Evolutionary conservation across 768 basidiomycete species (phyloP).

Genomic region (Pleurotus salmoneostramineus): DNA sequence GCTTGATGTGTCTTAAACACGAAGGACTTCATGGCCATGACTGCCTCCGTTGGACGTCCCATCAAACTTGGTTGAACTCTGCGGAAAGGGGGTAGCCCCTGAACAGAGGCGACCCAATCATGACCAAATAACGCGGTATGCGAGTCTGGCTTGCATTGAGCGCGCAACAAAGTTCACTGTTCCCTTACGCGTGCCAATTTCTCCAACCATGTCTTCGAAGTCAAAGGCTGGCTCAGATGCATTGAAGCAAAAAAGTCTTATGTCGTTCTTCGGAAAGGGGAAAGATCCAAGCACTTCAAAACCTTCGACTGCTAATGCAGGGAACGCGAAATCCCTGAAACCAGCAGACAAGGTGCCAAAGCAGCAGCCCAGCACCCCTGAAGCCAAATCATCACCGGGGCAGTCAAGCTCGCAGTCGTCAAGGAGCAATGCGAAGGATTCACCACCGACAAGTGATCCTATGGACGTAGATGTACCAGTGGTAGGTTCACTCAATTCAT

Average conservation of each 20-base stretch:
- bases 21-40: too few relatives aligned
- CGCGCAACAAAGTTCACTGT: neutral
- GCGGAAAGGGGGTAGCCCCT: too few relatives aligned
- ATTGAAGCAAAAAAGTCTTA: constrained; percentile 7
- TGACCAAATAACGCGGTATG: constrained; percentile 2
- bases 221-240: constrained; percentile 8
- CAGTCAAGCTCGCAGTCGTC: constrained; percentile 34
- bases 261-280: constrained; percentile 8
- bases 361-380: constrained; percentile 1
- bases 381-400: constrained; percentile 1
- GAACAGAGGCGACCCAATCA: neutral
- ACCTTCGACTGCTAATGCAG: neutral
- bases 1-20: too few relatives aligned
- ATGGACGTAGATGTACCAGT: constrained; percentile 68
- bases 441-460: constrained; percentile 72
- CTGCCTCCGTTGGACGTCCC: too few relatives aligned
- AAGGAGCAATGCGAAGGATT: constrained; percentile 43
- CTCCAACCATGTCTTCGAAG: constrained; percentile 3
- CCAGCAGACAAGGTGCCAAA: neutral
- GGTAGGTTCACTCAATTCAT: too few relatives aligned
- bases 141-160: neutral
- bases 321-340: neutral
- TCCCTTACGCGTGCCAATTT: neutral
- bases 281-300: neutral
- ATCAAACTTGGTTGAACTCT: too few relatives aligned